Conservation (phyloP, 345 rosid genomes). For the Microthlaspi erraticum region DNA sequence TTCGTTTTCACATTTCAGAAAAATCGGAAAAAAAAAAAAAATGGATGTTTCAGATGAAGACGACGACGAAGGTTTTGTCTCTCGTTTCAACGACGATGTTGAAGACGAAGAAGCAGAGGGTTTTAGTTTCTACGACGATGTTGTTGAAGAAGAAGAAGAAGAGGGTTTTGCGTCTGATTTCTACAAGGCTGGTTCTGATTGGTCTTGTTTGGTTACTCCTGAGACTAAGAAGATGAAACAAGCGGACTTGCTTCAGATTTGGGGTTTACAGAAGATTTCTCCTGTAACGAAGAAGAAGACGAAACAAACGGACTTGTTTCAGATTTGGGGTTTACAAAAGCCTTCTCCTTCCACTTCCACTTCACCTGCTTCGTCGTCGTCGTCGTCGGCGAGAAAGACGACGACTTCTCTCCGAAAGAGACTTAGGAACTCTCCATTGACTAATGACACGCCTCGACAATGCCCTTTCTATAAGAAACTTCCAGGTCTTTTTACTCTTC, state of each 20-base stretch:
- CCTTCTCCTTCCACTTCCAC: conserved; percentile 40
- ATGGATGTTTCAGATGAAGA: conserved; percentile 36
- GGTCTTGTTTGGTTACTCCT: conserved; percentile 52
- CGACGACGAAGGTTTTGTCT: conserved; percentile 28
- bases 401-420: conserved; percentile 8
- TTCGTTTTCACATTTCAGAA: conserved; percentile 22
- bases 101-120: conserved; percentile 32
- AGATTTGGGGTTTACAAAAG: conserved; percentile 67
- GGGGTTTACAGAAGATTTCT: conserved; percentile 57
- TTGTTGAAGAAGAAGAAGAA: conserved; percentile 34
- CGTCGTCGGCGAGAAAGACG: conserved; percentile 14
- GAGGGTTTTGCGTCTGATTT: conserved; percentile 67
- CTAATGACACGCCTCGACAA: conserved; percentile 44
- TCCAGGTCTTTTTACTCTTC: conserved; percentile 51
- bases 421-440: conserved; percentile 18
- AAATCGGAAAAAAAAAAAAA: background rate
- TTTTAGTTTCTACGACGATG: conserved; percentile 30
- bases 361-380: conserved; percentile 27
- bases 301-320: conserved; percentile 63
- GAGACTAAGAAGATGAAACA: conserved; percentile 32
- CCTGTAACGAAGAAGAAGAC: conserved; percentile 46
- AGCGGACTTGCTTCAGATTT: conserved; percentile 57
- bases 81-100: conserved; percentile 29
- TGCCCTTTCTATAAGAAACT: conserved; percentile 86
- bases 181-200: conserved; percentile 66